These are phyloP conservation scores for Sphagnum magellanicum DNA, from an alignment of 228 moss, liverwort and hornwort species.

Conservation along the genomic window DNA sequence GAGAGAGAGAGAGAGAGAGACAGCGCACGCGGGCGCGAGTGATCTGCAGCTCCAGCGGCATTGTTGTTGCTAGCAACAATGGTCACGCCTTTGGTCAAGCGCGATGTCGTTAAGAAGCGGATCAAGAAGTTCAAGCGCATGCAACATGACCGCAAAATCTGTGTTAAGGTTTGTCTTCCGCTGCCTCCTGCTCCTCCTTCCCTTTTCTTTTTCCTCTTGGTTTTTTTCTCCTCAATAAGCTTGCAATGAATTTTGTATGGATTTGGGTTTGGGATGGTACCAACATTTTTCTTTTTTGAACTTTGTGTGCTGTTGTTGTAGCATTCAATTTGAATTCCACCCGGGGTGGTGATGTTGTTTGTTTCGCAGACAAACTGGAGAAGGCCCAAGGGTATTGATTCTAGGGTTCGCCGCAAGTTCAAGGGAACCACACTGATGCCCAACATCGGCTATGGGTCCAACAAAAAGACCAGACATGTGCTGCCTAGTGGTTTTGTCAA, in stretches of 20 bases:
- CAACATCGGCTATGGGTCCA: conserved; percentile 80
- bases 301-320: background rate
- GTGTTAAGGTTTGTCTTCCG: conserved; percentile 14
- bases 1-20: too few species aligned
- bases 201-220: too few species aligned
- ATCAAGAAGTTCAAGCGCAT: conserved; percentile 34
- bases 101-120: conserved; percentile 28
- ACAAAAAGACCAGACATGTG: conserved; percentile 83
- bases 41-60: too few species aligned
- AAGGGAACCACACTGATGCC: conserved; percentile 83
- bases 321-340: too few species aligned
- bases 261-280: too few species aligned
- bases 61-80: background rate
- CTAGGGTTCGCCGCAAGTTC: conserved; percentile 75
- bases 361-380: conserved; percentile 63
- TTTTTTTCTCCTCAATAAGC: too few species aligned
- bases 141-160: conserved; percentile 22
- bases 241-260: too few species aligned
- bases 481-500: conserved; percentile 78
- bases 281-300: too few species aligned
- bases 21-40: too few species aligned
- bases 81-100: conserved; percentile 24
- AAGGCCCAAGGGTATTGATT: conserved; percentile 82
- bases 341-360: background rate
- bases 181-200: background rate